Percentiles rank a stretch among this genome's conserved stretches.
Conservation (phyloP, 768 basidiomycete species). For the Russula dissimulans region DNA sequence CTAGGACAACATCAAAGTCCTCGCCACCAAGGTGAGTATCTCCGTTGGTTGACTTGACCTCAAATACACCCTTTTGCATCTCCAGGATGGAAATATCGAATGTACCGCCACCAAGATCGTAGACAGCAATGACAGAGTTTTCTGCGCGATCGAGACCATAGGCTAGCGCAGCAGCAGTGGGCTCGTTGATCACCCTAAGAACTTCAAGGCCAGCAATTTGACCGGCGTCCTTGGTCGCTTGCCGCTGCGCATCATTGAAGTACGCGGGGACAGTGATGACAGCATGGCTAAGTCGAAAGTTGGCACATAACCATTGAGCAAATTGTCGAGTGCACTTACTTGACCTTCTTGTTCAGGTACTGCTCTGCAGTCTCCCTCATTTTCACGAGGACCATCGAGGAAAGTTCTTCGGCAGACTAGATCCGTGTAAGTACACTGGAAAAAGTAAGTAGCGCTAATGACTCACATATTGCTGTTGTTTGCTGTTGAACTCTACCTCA, state of each 20-base stretch:
- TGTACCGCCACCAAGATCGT: conserved; percentile 96
- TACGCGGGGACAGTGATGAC: conserved; percentile 97
- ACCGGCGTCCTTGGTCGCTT: conserved; percentile 97
- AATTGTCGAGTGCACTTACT: conserved; percentile 46
- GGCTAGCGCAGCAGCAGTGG: conserved; percentile 95
- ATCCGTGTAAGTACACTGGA: conserved; percentile 13
- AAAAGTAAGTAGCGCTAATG: background rate
- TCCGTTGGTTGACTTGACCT: conserved; percentile 99
- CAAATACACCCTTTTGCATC: conserved; percentile 99
- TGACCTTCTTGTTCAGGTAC: conserved; percentile 86
- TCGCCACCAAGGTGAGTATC: conserved; percentile 96
- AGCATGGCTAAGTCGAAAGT: conserved; percentile 47
- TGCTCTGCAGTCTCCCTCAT: conserved; percentile 96
- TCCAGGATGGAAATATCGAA: conserved; percentile 99
- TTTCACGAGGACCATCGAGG: conserved; percentile 81
- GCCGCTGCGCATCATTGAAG: conserved; percentile 99
- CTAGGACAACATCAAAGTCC: conserved; percentile 89
- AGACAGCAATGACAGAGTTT: conserved; percentile 90
- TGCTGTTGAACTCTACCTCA: conserved; percentile 78
- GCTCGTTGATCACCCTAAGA: conserved; percentile 97
- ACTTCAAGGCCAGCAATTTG: conserved; percentile 97
- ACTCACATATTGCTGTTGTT: conserved; percentile 71
- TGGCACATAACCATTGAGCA: background rate
- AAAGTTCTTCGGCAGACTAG: conserved; percentile 78
- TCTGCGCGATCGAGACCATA: conserved; percentile 85